A percentile compares a stretch with the other conserved stretches of the same genome.
Evolutionary conservation across 2,329 filamentous ascomycete genomes (phyloP).

Genomic region (Ceratocystis ficicola): DNA sequence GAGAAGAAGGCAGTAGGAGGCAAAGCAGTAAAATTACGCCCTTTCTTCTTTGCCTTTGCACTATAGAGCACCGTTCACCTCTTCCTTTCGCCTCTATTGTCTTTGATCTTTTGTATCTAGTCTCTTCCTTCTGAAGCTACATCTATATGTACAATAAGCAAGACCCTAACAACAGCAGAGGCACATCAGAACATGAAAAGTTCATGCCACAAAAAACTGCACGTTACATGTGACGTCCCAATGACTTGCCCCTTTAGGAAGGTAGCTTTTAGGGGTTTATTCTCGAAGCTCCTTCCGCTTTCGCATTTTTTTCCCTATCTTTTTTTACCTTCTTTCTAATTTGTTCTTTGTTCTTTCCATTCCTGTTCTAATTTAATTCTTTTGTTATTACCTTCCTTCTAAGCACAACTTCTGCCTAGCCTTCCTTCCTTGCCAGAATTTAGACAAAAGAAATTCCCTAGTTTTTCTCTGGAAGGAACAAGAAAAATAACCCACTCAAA

Average conservation of each 20-base stretch:
- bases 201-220: background rate
- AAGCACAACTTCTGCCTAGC: too few species aligned
- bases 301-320: background rate
- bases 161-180: background rate
- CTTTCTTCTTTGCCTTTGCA: background rate
- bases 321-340: background rate
- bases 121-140: background rate
- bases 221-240: background rate
- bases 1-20: background rate
- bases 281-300: background rate
- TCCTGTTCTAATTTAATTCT: background rate
- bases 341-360: background rate
- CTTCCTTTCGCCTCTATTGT: background rate
- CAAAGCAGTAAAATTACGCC: background rate
- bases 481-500: too few species aligned
- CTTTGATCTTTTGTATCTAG: background rate
- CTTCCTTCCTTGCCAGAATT: too few species aligned
- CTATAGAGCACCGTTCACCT: background rate
- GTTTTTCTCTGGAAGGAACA: too few species aligned
- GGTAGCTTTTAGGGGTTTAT: conserved; percentile 5
- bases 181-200: background rate
- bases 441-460: too few species aligned
- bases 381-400: background rate
- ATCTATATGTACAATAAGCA: background rate
- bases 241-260: background rate